phyloP scores from a whole-genome alignment of 2,329 filamentous ascomycete genomes.

The Trichoderma guizhouense region DNA sequence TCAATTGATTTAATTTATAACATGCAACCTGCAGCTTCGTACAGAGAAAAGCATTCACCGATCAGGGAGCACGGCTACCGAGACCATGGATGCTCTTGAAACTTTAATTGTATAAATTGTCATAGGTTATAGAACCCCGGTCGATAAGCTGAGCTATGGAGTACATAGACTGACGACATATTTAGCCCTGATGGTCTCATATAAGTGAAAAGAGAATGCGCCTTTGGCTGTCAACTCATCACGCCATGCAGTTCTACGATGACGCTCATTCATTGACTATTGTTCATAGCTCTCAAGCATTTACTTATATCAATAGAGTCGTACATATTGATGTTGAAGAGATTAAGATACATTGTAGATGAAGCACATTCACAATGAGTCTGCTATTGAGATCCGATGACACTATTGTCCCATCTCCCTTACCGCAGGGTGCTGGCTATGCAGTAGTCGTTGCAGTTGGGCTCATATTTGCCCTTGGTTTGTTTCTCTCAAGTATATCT shows the following conservation, averaged over 20 bases:
- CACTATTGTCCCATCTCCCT: neutral
- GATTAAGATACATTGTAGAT: neutral
- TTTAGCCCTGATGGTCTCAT: conserved; percentile 8
- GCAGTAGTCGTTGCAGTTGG: conserved; percentile 1
- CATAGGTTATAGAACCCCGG: neutral
- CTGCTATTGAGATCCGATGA: neutral
- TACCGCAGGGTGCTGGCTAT: neutral
- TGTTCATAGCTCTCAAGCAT: no score
- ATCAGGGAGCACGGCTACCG: neutral
- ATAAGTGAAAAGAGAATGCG: neutral
- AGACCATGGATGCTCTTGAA: neutral
- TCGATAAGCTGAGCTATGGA: neutral
- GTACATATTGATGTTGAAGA: neutral
- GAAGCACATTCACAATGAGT: neutral
- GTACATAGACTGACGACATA: conserved; percentile 6
- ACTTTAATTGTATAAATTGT: no score
- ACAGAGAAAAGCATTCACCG: no score
- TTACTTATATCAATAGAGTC: neutral
- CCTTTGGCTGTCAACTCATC: neutral
- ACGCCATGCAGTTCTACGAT: conserved; percentile 3
- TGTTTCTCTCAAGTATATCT: neutral
- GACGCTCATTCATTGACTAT: neutral
- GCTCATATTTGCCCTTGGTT: neutral
- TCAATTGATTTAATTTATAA: neutral
- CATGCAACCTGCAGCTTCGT: neutral